Evolutionary conservation across 768 basidiomycete genomes (phyloP), one percentile per base, ranked within the genome.

Genomic region (Pleurotus tuber-regium): DNA sequence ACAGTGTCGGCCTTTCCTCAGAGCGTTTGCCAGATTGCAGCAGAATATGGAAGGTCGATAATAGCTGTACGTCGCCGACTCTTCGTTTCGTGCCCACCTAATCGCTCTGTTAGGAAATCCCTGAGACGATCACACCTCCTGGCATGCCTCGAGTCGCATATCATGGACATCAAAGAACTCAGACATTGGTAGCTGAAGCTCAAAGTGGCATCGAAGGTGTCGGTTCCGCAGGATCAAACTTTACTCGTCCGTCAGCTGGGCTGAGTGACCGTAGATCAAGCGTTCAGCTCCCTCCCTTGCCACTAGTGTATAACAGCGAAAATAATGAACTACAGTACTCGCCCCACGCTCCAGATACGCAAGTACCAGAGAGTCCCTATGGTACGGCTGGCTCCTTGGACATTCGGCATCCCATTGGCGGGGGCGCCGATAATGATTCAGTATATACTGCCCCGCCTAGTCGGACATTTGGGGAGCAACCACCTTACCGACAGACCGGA

Each of bases 101-200:
- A 28, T 42, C 9, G n/a, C 19, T 12, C 30, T n/a, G 40, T 2
- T 54, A 88, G 82, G 89, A 88, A 74, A 86, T 97, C 11, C 83
- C 91, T 1, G 81, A 90, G 54, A 86, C 89, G n/a, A 67, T 71
- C 16, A 92, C 91, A 0, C 82, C 85, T 46, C 92, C 92, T 14
- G 94, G 94, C 21, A 72, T 87, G 28, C 78, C 87, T 2, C 79
- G 93, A 14, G 75, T 79, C 10, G 74, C 85, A 54, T 98, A 95
- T 63, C 73, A 74, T 36, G 83, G 82, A 1, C 87, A 87, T 48
- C 66, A 76, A 40, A 82, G 75, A 56, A 85, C 85, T 0, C 79
- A 84, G 41, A 67, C 72, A 31, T 69, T 87, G 8, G 76, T 87
- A 8, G 70, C 71, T 3, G 89, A 93, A 57, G 86, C 87, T 4